Evolutionary conservation across 495 filamentous ascomycete species (phyloP).

Genomic region (Aspergillus campestris): DNA sequence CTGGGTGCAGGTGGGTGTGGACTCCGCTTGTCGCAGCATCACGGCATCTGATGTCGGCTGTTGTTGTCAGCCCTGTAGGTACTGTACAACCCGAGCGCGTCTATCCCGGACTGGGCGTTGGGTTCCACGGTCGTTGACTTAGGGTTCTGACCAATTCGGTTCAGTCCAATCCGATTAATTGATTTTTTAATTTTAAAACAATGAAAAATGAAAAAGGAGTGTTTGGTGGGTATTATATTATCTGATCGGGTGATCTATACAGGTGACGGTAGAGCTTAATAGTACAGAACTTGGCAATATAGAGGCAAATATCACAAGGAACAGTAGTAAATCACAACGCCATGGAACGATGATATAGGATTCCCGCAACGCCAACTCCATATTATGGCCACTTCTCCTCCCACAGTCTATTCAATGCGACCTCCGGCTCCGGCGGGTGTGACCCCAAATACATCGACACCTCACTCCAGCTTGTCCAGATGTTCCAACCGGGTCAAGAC

Average conservation of each 20-base stretch:
- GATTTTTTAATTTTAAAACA: too few relatives aligned
- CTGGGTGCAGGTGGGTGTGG: neutral
- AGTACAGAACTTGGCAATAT: neutral
- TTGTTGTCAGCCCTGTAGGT: slow-evolving; percentile 11
- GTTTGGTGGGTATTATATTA: too few relatives aligned
- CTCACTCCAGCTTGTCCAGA: slow-evolving; percentile 87
- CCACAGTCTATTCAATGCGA: neutral
- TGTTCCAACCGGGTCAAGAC: slow-evolving; percentile 91
- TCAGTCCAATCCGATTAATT: too few relatives aligned
- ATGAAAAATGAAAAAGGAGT: too few relatives aligned
- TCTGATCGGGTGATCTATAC: too few relatives aligned
- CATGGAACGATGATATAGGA: neutral
- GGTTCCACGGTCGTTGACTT: too few relatives aligned
- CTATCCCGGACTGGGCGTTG: neutral
- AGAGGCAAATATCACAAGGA: neutral
- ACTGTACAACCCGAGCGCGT: neutral
- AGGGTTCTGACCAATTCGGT: too few relatives aligned
- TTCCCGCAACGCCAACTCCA: slow-evolving; percentile 12
- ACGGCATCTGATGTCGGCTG: slow-evolving; percentile 25
- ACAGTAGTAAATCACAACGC: neutral
- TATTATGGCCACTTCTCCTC: slow-evolving; percentile 4
- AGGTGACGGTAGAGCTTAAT: too few relatives aligned
- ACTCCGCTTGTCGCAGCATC: slow-evolving; percentile 11
- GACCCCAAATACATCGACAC: neutral
- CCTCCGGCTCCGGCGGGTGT: too few relatives aligned